These are phyloP conservation scores for Solanum chmielewskii DNA, from an alignment of 257 asterid species.

Conservation along the genomic window DNA sequence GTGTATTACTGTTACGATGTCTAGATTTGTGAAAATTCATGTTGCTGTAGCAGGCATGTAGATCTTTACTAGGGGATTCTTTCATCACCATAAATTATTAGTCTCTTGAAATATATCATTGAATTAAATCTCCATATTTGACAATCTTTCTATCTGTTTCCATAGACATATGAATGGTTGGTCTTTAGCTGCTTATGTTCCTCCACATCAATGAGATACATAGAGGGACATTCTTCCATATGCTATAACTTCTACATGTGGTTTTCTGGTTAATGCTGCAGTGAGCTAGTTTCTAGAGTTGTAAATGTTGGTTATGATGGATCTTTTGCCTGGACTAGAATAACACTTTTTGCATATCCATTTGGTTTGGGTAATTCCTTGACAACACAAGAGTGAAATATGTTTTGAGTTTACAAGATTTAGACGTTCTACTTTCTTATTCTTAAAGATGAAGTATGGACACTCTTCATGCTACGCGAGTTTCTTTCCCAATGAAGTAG, in stretches of 20 bases:
- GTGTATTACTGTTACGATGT: neutral
- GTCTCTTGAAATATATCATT: neutral
- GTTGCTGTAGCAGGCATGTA: neutral
- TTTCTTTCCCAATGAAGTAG: neutral
- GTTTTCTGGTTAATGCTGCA: neutral
- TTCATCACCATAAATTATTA: neutral
- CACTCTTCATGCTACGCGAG: neutral
- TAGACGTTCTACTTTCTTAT: neutral
- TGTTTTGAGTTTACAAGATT: neutral
- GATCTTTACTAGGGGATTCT: neutral
- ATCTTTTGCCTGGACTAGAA: neutral
- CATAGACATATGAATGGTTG: neutral
- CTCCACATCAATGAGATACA: neutral
- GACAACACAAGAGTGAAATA: neutral
- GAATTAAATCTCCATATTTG: neutral
- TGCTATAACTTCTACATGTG: neutral
- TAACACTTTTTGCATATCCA: neutral
- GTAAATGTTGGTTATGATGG: neutral
- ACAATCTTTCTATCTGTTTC: neutral
- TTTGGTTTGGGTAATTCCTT: neutral
- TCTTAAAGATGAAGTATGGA: neutral
- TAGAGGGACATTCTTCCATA: neutral
- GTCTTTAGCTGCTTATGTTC: neutral
- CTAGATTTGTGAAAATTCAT: neutral
- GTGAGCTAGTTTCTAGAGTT: neutral